Percentiles rank a stretch among this genome's conserved stretches.
These are phyloP conservation scores for Colletotrichum truncatum DNA, from an alignment of 2,329 filamentous ascomycete species.

Conservation along the genomic window DNA sequence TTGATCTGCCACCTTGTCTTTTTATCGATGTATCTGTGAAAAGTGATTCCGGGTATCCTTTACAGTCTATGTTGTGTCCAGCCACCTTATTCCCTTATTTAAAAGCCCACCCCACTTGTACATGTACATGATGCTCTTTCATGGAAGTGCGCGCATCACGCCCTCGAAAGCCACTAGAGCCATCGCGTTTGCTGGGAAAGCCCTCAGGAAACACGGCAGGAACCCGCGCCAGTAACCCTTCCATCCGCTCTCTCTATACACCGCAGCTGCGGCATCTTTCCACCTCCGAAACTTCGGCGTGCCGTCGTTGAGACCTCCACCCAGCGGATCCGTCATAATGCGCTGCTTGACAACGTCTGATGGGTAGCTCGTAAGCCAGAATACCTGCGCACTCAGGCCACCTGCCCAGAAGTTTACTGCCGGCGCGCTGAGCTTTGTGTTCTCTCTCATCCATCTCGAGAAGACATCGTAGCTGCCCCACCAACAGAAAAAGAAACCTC, in stretches of 20 bases:
- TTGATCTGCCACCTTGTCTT: slow-evolving; percentile 30
- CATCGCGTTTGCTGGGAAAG: slow-evolving; percentile 96
- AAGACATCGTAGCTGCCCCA: slow-evolving; percentile 96
- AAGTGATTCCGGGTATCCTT: slow-evolving; percentile 24
- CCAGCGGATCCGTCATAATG: slow-evolving; percentile 95
- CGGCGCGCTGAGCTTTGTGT: slow-evolving; percentile 78
- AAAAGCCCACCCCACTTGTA: not conserved
- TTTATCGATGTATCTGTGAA: not conserved
- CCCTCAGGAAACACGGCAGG: slow-evolving; percentile 89
- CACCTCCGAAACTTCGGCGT: slow-evolving; percentile 76
- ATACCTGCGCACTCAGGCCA: slow-evolving; percentile 90
- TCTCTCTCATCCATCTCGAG: slow-evolving; percentile 70
- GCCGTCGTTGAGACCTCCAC: slow-evolving; percentile 73
- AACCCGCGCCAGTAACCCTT: slow-evolving; percentile 94
- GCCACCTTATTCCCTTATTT: too few relatives aligned
- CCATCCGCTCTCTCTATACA: slow-evolving; percentile 80
- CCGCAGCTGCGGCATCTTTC: slow-evolving; percentile 80
- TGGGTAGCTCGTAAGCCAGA: slow-evolving; percentile 93
- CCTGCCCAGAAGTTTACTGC: slow-evolving; percentile 98
- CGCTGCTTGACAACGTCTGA: slow-evolving; percentile 95
- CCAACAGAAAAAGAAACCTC: slow-evolving; percentile 97
- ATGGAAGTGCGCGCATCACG: slow-evolving; percentile 77
- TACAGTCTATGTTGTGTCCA: slow-evolving; percentile 8
- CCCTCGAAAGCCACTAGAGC: slow-evolving; percentile 93
- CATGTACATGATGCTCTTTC: not conserved